Evolutionary conservation across 768 basidiomycete species (phyloP).

Genomic region (Chalciporus pseudorubinellus): DNA sequence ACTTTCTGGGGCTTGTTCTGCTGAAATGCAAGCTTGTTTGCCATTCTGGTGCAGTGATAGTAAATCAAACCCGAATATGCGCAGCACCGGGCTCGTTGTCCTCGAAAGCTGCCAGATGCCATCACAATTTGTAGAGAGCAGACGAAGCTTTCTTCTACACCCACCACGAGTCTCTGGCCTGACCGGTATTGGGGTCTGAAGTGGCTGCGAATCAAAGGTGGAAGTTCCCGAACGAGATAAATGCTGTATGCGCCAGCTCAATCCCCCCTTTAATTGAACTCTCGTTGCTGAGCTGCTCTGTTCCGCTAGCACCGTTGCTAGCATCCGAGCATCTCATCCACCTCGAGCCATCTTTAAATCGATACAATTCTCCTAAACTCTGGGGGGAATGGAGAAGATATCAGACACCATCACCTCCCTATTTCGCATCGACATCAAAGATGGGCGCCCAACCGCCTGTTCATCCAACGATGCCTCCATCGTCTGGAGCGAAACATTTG

Average conservation of each 20-base stretch:
- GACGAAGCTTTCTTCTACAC: neutral
- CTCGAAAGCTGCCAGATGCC: too few species aligned
- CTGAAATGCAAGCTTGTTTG: too few species aligned
- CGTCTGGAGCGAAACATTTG: slow-evolving; percentile 28
- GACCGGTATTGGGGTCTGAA: neutral
- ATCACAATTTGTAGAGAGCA: neutral
- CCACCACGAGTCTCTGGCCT: too few species aligned
- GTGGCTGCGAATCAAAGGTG: neutral
- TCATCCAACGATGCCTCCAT: neutral
- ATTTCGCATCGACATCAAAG: slow-evolving; percentile 25
- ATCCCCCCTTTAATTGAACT: neutral
- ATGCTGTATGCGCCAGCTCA: neutral
- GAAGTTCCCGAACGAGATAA: neutral
- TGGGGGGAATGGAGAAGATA: slow-evolving; percentile 19
- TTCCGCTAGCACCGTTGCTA: neutral
- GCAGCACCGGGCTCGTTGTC: too few species aligned
- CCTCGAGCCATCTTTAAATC: neutral
- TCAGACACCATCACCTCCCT: slow-evolving; percentile 24
- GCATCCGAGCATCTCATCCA: neutral
- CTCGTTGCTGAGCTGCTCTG: neutral
- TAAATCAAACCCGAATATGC: too few species aligned
- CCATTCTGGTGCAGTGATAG: too few species aligned
- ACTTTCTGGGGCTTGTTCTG: too few species aligned
- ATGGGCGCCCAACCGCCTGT: slow-evolving; percentile 18
- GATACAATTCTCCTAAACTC: neutral